Base-by-base conservation (phyloP, 108 stramenopile species). In the Pseudonitzschia delicatissima region DNA sequence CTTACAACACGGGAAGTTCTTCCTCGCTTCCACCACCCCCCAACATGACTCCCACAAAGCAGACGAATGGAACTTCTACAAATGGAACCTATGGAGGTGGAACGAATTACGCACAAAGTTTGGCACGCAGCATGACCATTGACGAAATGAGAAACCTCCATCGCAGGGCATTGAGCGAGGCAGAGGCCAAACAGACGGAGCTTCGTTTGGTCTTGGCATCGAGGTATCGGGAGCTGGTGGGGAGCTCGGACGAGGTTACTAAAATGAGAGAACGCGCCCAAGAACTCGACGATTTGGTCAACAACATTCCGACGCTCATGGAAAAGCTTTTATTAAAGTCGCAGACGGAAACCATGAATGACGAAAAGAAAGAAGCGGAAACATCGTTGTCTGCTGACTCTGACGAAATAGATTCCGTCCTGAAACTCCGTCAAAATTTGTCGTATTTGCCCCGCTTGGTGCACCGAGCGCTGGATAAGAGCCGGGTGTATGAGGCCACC, bases 181-280 rank as follows among this genome's bases (percentile, higher is more conserved):
- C 90, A 23, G 88, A 91, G 76, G 83, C 90, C 45, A 94, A 94
- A 72, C 86, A 83, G 23, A 91, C 87, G 31, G 93, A 94, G 50
- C 74, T 94, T 18, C 88, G 88, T 1, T 66, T 94, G 45, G 93
- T 94, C 7, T 48, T 94, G 68, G 90, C 93, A 2, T 82, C 80
- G 39, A 87, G 93, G 5, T 94, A 94, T 71, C 80, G 87, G 5
- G 93, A 94, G 57, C 66, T 94, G 36, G 93, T 94, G 18, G 93
- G 93, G 13, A 85, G 85, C 40, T 74, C 72, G 29, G 93, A 94
- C 61, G 90, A 94, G 66, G 93, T 94, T 31, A 66, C 84, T n/a
- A 74, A 79, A 62, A 94, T 94, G 93, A 65, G 77, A 34, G 86
- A 88, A 53, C 73, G 87, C 12, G 72, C 90, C 0, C 81, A 88